Conservation (phyloP, 345 rosid genomes). For the Acer negundo region DNA sequence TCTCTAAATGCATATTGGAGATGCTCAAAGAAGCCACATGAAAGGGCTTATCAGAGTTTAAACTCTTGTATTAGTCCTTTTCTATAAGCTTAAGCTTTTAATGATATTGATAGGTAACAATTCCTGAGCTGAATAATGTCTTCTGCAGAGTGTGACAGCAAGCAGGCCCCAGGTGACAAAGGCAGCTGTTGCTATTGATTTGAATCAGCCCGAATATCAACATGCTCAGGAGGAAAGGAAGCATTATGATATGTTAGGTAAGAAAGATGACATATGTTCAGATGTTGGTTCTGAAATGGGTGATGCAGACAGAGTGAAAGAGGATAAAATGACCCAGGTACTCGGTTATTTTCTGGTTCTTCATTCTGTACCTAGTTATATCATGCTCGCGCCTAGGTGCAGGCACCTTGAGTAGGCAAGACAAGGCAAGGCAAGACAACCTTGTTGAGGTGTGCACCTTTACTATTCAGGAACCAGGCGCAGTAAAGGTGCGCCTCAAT, state of each 20-base stretch:
- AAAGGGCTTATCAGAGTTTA: neutral
- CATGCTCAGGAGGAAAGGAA: conserved; percentile 23
- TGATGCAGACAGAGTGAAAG: conserved; percentile 38
- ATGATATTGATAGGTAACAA: neutral
- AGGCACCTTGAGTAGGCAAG: no score
- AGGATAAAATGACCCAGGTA: conserved; percentile 72
- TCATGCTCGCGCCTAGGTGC: neutral
- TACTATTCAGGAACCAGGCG: no score
- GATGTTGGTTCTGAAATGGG: conserved; percentile 19
- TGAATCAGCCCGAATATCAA: conserved; percentile 20
- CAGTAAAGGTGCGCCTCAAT: no score
- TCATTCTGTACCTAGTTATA: neutral
- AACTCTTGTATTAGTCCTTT: neutral
- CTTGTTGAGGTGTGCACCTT: no score
- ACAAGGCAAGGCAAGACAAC: no score
- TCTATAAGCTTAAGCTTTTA: neutral
- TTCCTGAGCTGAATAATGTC: conserved; percentile 16
- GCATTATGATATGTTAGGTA: conserved; percentile 20
- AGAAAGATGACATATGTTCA: conserved; percentile 25
- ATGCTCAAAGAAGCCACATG: neutral
- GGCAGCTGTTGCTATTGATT: conserved; percentile 20
- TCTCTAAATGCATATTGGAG: no score
- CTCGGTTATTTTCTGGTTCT: conserved; percentile 11
- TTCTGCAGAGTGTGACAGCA: conserved; percentile 29
- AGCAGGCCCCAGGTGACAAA: conserved; percentile 5